These are phyloP conservation scores for Acanthamoeba quina DNA, from an alignment of 208 protist species.

Conservation along the genomic window DNA sequence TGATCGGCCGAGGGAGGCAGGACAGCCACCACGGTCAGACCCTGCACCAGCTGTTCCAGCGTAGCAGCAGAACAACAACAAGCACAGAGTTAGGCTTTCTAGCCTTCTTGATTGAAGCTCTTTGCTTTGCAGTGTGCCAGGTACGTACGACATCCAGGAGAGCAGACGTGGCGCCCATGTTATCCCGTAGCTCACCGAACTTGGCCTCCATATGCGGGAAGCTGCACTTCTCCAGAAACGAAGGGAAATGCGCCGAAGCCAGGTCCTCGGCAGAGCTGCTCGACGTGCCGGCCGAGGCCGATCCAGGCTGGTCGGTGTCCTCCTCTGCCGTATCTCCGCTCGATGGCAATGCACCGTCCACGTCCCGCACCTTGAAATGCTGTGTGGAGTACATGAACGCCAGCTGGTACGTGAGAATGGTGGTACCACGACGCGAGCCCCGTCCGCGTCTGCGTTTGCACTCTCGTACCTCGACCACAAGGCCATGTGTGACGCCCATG, in stretches of 20 bases:
- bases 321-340: neutral
- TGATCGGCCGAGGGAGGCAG: conserved; percentile 28
- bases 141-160: conserved; percentile 9
- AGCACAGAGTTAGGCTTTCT: neutral
- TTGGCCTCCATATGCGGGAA: neutral
- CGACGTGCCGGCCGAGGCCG: neutral
- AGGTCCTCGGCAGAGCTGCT: neutral
- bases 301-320: neutral
- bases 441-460: too few relatives aligned
- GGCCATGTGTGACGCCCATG: conserved; percentile 8
- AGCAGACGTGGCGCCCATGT: neutral
- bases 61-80: neutral
- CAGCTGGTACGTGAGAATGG: neutral
- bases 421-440: neutral
- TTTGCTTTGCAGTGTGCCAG: neutral
- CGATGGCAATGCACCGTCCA: neutral
- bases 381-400: neutral
- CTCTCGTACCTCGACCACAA: neutral
- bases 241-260: neutral
- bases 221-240: conserved; percentile 36
- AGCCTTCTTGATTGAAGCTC: neutral
- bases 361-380: neutral
- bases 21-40: neutral
- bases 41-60: neutral
- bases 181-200: conserved; percentile 24